phyloP scores from a whole-genome alignment of 2,329 filamentous ascomycete genomes.

The Paraconiothyrium sp. region DNA sequence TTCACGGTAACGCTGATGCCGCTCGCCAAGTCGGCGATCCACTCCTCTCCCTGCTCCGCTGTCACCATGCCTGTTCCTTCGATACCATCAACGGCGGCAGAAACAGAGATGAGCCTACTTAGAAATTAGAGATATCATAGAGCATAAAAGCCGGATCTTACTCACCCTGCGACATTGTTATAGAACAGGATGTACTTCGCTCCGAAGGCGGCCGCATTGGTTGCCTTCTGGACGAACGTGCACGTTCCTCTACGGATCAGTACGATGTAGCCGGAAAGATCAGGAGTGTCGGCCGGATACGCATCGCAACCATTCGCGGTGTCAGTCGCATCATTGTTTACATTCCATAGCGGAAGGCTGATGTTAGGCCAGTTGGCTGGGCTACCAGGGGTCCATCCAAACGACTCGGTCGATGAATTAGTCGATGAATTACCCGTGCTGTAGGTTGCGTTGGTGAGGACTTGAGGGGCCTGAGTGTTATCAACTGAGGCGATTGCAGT shows the following conservation, averaged over 20 bases:
- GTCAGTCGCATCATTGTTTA: conserved; percentile 60
- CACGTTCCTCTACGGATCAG: conserved; percentile 69
- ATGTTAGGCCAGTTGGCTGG: conserved; percentile 32
- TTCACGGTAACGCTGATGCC: conserved; percentile 27
- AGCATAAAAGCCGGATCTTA: background rate
- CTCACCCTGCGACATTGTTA: conserved; percentile 55
- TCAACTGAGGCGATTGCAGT: conserved; percentile 57
- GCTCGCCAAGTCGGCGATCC: conserved; percentile 8
- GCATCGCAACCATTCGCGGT: conserved; percentile 62
- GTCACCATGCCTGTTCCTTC: conserved; percentile 33
- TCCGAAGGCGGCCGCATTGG: conserved; percentile 62
- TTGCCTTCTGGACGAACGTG: conserved; percentile 63
- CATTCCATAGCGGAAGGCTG: conserved; percentile 38
- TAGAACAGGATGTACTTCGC: conserved; percentile 71
- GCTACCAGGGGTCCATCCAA: conserved; percentile 48
- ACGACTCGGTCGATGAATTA: conserved; percentile 29
- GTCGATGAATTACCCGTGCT: conserved; percentile 32
- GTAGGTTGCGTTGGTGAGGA: conserved; percentile 49
- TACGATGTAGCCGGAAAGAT: conserved; percentile 66
- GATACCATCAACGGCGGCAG: conserved; percentile 7
- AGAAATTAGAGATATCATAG: background rate
- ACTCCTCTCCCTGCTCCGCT: conserved; percentile 24
- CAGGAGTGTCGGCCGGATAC: conserved; percentile 63
- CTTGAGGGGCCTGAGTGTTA: conserved; percentile 41
- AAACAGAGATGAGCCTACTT: conserved; percentile 14